These are phyloP conservation scores for Diospyros kaki DNA, from an alignment of 148 eudicot species.

Conservation along the genomic window DNA sequence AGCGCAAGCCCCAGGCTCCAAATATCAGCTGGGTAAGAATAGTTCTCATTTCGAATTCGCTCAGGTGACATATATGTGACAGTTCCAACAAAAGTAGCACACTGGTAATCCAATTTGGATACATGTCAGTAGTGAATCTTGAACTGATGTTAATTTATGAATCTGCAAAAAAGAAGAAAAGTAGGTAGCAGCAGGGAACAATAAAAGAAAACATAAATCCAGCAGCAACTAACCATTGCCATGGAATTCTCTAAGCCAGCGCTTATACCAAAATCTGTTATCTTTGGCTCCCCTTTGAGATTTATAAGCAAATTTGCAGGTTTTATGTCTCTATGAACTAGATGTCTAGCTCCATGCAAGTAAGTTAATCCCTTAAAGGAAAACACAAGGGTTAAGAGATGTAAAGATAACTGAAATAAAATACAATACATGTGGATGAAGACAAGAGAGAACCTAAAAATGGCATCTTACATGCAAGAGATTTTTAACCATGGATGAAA, in stretches of 20 bases:
- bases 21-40: conserved; percentile 97
- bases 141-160: background rate
- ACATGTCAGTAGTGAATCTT: conserved; percentile 10
- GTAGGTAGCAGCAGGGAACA: background rate
- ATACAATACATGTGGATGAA: conserved; percentile 1
- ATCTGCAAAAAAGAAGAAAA: background rate
- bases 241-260: conserved; percentile 94
- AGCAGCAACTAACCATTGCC: conserved; percentile 72
- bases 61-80: conserved; percentile 99
- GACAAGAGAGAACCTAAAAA: background rate
- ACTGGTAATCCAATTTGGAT: conserved; percentile 40
- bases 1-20: conserved; percentile 99
- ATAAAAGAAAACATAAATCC: background rate
- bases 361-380: conserved; percentile 69
- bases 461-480: conserved; percentile 53
- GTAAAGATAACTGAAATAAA: conserved; percentile 7
- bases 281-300: conserved; percentile 95
- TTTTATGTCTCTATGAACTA: conserved; percentile 95
- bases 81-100: conserved; percentile 97
- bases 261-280: conserved; percentile 98
- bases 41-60: conserved; percentile 86
- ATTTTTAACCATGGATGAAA: conserved; percentile 71
- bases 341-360: conserved; percentile 80
- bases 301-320: conserved; percentile 96
- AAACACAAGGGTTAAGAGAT: conserved; percentile 8